A percentile compares a stretch with the other conserved stretches of the same genome.
Evolutionary conservation across 495 filamentous ascomycete genomes (phyloP).

Genomic region (Trichoderma asperelloides): DNA sequence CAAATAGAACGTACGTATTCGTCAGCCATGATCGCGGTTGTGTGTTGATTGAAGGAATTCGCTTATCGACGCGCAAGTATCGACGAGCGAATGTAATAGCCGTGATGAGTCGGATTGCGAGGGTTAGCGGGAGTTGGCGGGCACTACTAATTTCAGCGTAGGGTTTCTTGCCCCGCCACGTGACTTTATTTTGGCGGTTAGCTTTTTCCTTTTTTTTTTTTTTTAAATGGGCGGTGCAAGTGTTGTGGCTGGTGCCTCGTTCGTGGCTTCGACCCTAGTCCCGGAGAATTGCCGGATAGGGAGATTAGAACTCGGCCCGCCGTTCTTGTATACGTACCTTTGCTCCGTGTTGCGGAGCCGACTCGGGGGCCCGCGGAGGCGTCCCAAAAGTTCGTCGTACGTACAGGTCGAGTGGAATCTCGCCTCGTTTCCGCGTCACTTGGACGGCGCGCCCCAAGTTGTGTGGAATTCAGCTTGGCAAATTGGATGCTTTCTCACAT

Average conservation of each 20-base stretch:
- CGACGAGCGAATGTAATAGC: slow-evolving; percentile 28
- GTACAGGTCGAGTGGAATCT: background rate
- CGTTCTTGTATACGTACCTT: background rate
- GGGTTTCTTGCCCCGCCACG: slow-evolving; percentile 8
- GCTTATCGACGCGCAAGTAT: slow-evolving; percentile 29
- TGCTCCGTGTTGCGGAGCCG: background rate
- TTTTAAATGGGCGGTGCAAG: background rate
- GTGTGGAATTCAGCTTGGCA: background rate
- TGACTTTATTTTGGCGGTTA: background rate
- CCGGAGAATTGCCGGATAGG: background rate
- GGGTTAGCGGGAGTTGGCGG: background rate
- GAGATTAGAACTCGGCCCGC: no score
- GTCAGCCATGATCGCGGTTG: slow-evolving; percentile 81
- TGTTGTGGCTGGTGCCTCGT: background rate
- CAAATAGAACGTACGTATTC: slow-evolving; percentile 67
- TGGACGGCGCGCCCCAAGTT: background rate
- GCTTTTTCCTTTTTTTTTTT: background rate
- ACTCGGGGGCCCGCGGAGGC: background rate
- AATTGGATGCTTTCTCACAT: background rate
- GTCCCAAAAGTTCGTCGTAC: background rate
- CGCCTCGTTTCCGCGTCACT: background rate
- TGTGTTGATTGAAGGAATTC: slow-evolving; percentile 26
- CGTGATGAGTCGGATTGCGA: slow-evolving; percentile 19
- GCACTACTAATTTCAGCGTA: slow-evolving; percentile 8
- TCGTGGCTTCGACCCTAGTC: background rate